These are phyloP conservation scores for Aspergillus quadricinctus DNA, from an alignment of 2,329 filamentous ascomycete species.

Conservation along the genomic window DNA sequence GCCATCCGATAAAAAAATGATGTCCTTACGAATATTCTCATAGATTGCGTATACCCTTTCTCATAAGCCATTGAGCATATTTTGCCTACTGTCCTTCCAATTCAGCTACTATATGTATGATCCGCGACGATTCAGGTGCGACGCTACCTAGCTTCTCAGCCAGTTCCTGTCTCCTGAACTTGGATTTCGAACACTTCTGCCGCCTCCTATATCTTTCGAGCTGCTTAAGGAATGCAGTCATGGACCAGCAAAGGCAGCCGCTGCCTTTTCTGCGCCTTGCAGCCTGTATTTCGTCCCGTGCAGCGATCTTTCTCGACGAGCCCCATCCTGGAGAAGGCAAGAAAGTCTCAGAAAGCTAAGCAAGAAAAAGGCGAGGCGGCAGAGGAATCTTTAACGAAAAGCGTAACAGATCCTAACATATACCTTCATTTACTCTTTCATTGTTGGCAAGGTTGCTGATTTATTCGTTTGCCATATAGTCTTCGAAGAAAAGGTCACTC, in stretches of 20 bases:
- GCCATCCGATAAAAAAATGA: not conserved
- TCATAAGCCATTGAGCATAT: not conserved
- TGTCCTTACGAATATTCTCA: not conserved
- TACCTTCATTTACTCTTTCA: not conserved
- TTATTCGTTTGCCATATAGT: not conserved
- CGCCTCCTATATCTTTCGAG: not conserved
- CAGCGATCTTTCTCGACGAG: conserved; percentile 31
- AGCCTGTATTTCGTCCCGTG: conserved; percentile 23
- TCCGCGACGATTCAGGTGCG: not conserved
- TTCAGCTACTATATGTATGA: not conserved
- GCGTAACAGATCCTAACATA: conserved; percentile 1
- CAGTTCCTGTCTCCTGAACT: not conserved
- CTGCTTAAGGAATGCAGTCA: conserved; percentile 36
- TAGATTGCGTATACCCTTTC: not conserved
- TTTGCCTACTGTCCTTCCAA: not conserved
- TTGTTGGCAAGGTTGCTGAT: not conserved
- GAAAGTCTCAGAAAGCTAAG: conserved; percentile 9
- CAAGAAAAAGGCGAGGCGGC: conserved; percentile 9
- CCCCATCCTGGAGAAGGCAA: conserved; percentile 19
- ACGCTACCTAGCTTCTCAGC: not conserved
- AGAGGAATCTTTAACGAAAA: not conserved
- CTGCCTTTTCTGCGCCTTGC: conserved; percentile 42
- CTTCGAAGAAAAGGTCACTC: conserved; percentile 1
- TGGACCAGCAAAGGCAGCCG: conserved; percentile 31
- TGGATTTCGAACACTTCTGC: not conserved